Conservation (phyloP, 1,139 yeast genomes). For the Candida pseudocylindracea region DNA sequence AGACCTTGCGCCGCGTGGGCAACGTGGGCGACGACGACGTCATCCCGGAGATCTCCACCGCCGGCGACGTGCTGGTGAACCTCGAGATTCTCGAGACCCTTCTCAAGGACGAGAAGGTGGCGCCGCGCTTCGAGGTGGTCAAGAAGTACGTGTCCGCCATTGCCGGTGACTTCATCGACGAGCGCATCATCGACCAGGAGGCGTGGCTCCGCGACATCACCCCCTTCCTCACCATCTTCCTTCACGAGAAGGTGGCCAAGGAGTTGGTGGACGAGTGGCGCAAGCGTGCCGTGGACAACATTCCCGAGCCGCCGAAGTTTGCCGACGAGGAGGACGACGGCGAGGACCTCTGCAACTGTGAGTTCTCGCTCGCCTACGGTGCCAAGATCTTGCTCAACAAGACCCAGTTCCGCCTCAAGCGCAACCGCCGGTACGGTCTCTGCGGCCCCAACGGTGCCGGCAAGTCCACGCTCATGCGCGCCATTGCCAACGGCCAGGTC, state of each 20-base stretch:
- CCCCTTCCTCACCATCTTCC: conserved; percentile 89
- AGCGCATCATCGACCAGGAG: conserved; percentile 82
- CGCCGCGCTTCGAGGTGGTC: conserved; percentile 58
- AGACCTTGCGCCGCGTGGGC: conserved; percentile 98
- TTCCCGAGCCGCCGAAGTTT: conserved; percentile 85
- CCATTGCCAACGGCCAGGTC: conserved; percentile 98
- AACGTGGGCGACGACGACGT: conserved; percentile 74
- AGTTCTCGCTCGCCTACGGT: conserved; percentile 99
- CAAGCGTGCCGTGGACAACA: conserved; percentile 92
- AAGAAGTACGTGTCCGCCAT: conserved; percentile 75
- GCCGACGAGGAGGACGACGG: conserved; percentile 99
- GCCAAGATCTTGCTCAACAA: conserved; percentile 99
- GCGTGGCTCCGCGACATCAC: conserved; percentile 79
- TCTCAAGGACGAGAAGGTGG: conserved; percentile 46
- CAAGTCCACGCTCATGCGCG: conserved; percentile 99
- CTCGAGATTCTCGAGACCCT: conserved; percentile 60
- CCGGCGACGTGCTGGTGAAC: conserved; percentile 89
- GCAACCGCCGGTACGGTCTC: conserved; percentile 98
- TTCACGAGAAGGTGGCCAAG: conserved; percentile 85
- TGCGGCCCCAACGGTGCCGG: conserved; percentile 99
- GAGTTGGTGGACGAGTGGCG: conserved; percentile 86
- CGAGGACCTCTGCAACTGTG: conserved; percentile 99
- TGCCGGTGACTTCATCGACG: conserved; percentile 98
- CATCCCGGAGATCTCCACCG: conserved; percentile 93
- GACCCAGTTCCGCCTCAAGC: conserved; percentile 97